phyloP scores from a whole-genome alignment of 371 early-diverging fungal species.

The Modicella reniformis region DNA sequence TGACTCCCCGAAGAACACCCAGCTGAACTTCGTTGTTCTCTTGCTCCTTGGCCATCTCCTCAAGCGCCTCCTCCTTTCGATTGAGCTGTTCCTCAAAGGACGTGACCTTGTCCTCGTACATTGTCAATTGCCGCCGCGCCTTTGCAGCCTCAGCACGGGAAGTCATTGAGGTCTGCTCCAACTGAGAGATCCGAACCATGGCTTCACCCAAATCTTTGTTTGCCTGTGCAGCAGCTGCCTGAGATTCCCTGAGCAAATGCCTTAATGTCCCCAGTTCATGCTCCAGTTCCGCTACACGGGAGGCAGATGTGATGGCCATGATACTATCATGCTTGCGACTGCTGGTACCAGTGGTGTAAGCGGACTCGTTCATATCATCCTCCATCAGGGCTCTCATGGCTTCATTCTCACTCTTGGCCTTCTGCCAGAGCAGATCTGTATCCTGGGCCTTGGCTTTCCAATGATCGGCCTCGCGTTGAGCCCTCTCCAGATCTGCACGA shows the following conservation, averaged over 20 bases:
- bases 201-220: conserved; percentile 60
- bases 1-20: conserved; percentile 67
- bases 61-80: conserved; percentile 63
- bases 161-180: conserved; percentile 69
- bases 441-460: conserved; percentile 45
- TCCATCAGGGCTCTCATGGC: conserved; percentile 38
- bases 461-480: conserved; percentile 42
- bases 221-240: conserved; percentile 40
- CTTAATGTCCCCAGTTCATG: conserved; percentile 56
- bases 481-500: conserved; percentile 40
- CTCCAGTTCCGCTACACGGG: conserved; percentile 58
- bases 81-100: conserved; percentile 58
- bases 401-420: conserved; percentile 50
- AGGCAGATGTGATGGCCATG: conserved; percentile 48
- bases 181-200: conserved; percentile 65
- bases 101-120: conserved; percentile 64
- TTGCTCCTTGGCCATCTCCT: conserved; percentile 60
- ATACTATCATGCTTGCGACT: conserved; percentile 50
- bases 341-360: too few relatives aligned
- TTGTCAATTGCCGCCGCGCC: conserved; percentile 62
- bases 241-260: conserved; percentile 43
- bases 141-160: conserved; percentile 66
- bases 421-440: conserved; percentile 48
- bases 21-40: conserved; percentile 73
- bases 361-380: conserved; percentile 41